Evolutionary conservation across 2,329 filamentous ascomycete genomes (phyloP).

Genomic region (Trichoderma asperellum): DNA sequence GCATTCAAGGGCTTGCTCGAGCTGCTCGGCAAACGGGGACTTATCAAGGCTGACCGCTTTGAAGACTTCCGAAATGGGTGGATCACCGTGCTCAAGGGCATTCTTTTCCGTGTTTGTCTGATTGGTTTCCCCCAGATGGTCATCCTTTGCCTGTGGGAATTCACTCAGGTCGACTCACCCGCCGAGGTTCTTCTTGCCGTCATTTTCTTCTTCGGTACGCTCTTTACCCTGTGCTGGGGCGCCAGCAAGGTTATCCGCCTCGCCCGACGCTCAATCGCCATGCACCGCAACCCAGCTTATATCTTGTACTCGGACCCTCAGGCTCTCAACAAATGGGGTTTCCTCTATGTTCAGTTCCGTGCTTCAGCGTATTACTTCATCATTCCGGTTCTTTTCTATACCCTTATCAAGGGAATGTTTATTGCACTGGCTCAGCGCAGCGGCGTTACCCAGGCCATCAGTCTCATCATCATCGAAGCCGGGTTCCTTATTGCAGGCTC

Average conservation of each 20-base stretch:
- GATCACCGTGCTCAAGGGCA: slow-evolving; percentile 90
- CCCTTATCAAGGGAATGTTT: slow-evolving; percentile 86
- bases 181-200: slow-evolving; percentile 86
- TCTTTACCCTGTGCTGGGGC: slow-evolving; percentile 79
- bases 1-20: slow-evolving; percentile 84
- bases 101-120: slow-evolving; percentile 85
- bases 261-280: slow-evolving; percentile 81
- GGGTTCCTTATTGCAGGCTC: slow-evolving; percentile 75
- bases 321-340: slow-evolving; percentile 95
- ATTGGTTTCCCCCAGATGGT: slow-evolving; percentile 92
- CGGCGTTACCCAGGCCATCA: slow-evolving; percentile 76
- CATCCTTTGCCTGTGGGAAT: slow-evolving; percentile 90
- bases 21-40: slow-evolving; percentile 70
- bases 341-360: slow-evolving; percentile 95
- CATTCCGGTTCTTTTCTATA: slow-evolving; percentile 75
- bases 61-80: slow-evolving; percentile 93
- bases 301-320: slow-evolving; percentile 96
- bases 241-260: slow-evolving; percentile 87
- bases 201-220: slow-evolving; percentile 84
- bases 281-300: slow-evolving; percentile 96
- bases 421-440: slow-evolving; percentile 77
- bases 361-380: slow-evolving; percentile 96
- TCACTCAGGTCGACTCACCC: slow-evolving; percentile 81
- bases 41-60: slow-evolving; percentile 85
- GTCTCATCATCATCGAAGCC: slow-evolving; percentile 81